phyloP scores from a whole-genome alignment of 108 stramenopile genomes.

The Conticribra weissflogii region DNA sequence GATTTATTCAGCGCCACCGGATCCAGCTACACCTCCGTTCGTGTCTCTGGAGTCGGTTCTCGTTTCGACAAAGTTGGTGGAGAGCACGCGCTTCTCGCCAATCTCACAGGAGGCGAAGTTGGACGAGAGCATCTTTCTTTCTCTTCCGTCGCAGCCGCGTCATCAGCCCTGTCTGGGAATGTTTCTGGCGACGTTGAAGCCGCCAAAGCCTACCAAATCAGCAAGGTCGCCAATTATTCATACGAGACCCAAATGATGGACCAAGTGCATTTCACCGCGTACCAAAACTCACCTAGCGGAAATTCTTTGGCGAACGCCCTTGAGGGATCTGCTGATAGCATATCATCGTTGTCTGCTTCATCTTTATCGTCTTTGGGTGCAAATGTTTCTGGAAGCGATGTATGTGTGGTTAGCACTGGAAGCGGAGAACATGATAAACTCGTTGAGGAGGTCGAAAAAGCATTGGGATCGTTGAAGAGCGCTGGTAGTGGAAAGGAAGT shows the following conservation, averaged over 20 bases:
- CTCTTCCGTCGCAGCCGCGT: constrained; percentile 2
- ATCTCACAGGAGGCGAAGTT: constrained; percentile 10
- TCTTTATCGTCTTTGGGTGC: constrained; percentile 61
- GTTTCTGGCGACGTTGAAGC: background rate
- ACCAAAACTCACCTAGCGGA: constrained; percentile 61
- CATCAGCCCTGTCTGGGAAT: constrained; percentile 1
- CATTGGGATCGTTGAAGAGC: constrained; percentile 81
- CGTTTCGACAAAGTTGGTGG: constrained; percentile 38
- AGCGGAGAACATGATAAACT: constrained; percentile 88
- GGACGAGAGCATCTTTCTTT: constrained; percentile 37
- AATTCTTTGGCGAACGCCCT: constrained; percentile 94
- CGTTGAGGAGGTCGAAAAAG: constrained; percentile 78
- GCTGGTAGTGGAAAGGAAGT: constrained; percentile 40
- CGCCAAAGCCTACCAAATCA: constrained; percentile 12
- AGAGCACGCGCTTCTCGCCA: constrained; percentile 36
- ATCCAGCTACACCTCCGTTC: constrained; percentile 32
- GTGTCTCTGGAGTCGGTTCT: constrained; percentile 29
- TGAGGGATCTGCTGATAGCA: constrained; percentile 93
- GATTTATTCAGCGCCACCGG: constrained; percentile 8
- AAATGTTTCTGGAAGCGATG: constrained; percentile 33
- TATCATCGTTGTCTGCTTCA: constrained; percentile 67
- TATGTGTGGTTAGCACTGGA: constrained; percentile 97
- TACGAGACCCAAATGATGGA: constrained; percentile 90
- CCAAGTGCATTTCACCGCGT: constrained; percentile 96
- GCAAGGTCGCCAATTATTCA: constrained; percentile 10